Base-by-base conservation (phyloP, 768 basidiomycete genomes). In the Cystoderma amianthinum region DNA sequence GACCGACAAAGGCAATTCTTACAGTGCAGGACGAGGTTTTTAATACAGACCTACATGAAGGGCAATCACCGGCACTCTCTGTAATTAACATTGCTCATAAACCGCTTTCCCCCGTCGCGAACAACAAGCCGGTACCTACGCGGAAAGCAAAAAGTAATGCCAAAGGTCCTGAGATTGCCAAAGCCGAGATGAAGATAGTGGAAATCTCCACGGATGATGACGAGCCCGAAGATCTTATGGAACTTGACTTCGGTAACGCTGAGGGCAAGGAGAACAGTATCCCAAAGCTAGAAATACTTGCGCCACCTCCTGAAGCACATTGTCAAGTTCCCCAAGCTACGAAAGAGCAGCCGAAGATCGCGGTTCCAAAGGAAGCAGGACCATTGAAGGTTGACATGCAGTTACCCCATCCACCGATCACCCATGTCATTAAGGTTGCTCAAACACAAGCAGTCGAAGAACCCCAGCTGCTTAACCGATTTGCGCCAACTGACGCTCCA, bases 201-300 rank as follows among this genome's bases (percentile, higher is more conserved):
- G 66, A 71, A 38, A 61, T 71, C 12, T 67, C 65, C 5, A 63
- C 64, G 5, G 67, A 68, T 28, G 66, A 67, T 23, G 56, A 53
- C 19, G 54, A 48, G 7, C 42, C 48, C n/a, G 45, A 51, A 13
- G 48, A 48, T 23, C 37, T 32, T 32, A 41, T 22, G 19, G 36
- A 51, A 34, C 38, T 38, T 18, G 46, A 51, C 22, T 18, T 36
- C 6, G 33, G 46, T 7, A 40, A 5, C 16, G 16, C 11, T 9
- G 21, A 38, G 16, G 7, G 9, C 16, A 19, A 6, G 18, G 18
- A 36, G 34, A 6, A 17, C 7, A 17, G 18, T 18, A 9, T 10
- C 9, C 9, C 11, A 9, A 5, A 16, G 9, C 16, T 10, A 6
- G 20, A 20, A 5, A 19, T 9, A 20, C 9, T 7, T 6, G 17